Base-by-base conservation (phyloP, 768 basidiomycete species). In the Fomitopsis serialis region DNA sequence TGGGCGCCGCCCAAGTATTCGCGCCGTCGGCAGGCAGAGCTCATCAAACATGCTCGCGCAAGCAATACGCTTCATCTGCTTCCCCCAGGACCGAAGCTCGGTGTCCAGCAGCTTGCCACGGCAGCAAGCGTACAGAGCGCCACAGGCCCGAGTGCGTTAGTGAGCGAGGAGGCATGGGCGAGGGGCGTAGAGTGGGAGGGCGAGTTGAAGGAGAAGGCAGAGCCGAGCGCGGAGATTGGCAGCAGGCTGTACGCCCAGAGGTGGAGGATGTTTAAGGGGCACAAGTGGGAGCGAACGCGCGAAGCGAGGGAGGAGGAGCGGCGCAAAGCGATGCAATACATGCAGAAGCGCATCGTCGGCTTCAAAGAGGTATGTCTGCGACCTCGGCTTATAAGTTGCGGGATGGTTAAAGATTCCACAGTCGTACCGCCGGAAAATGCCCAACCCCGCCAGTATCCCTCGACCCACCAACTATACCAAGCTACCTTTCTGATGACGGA, bases 221-320 rank as follows among this genome's bases (percentile, higher is more conserved):
- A 65, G 64, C 72, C 53, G 80, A 85, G 52, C 70, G 78, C 48
- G 74, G 84, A 54, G 62, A 75, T 61, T 25, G 85, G 86, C 34
- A 77, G 78, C 57, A 76, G 80, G 51, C 68, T 92, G 59, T 93
- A 92, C 58, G 81, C 84, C 10, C 82, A 76, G 54, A 87, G 79
- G 79, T 87, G 82, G 76, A 74, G 78, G 57, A 92, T 92, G 90
- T 92, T 93, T 81, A 93, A 92, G 76, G 90, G 90, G n/a, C 90
- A 92, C 75, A 87, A 80, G 61, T 91, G 87, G 85, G 86, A 92
- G 71, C 79, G 87, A 34, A 64, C 71, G 58, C 74, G 73, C 59
- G 74, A 72, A 53, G 73, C 74, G 63, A 73, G 72, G 58, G 67
- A 70, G 52, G 70, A 69, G 62, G 78, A 75, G 63, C 80, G 72